phyloP scores from a whole-genome alignment of 2,329 filamentous ascomycete genomes.

The Fusarium praegraminearum region DNA sequence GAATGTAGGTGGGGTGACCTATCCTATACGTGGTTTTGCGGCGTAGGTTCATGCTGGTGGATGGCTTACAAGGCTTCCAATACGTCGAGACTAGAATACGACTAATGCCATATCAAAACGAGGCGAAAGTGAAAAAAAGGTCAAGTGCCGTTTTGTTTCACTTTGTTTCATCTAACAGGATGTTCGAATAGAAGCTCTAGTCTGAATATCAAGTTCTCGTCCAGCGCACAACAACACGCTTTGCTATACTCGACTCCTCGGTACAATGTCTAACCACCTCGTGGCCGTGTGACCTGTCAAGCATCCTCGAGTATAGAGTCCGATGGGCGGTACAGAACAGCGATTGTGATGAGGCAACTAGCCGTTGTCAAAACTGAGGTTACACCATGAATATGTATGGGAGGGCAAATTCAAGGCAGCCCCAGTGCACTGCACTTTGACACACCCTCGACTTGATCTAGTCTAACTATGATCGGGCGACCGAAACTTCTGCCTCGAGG shows the following conservation, averaged over 20 bases:
- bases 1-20: conserved; percentile 12
- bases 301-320: conserved; percentile 3
- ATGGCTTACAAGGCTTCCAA: conserved; percentile 6
- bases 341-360: conserved; percentile 23
- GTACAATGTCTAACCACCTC: conserved; percentile 11
- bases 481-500: conserved; percentile 16
- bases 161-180: conserved; percentile 9
- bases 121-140: conserved; percentile 32
- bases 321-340: neutral
- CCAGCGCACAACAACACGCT: neutral
- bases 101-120: conserved; percentile 16
- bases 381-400: conserved; percentile 4
- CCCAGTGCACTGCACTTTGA: neutral
- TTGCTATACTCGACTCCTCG: neutral
- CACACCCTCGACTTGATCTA: conserved; percentile 20
- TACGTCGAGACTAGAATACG: conserved; percentile 17
- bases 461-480: conserved; percentile 22
- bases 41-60: conserved; percentile 17
- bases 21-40: conserved; percentile 16
- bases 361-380: conserved; percentile 22
- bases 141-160: conserved; percentile 1
- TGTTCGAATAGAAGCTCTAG: neutral
- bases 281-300: conserved; percentile 30
- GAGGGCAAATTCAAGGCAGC: conserved; percentile 1
- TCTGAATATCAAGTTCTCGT: neutral